phyloP scores from a whole-genome alignment of 352 stramenopile species.

The Phytophthora europaea region DNA sequence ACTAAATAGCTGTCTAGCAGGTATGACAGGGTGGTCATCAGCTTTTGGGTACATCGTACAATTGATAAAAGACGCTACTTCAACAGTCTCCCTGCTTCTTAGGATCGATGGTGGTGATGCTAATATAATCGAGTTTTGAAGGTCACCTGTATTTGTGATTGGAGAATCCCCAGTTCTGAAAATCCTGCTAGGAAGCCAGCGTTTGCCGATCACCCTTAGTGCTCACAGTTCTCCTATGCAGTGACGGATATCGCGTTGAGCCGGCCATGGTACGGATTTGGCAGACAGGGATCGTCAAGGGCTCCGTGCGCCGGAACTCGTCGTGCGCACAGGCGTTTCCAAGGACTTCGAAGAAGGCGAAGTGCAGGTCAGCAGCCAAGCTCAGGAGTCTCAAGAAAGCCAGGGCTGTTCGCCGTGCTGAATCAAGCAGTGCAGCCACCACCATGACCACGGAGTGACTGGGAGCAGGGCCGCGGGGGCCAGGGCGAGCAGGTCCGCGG shows the following conservation, averaged over 20 bases:
- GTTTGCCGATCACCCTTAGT: background rate
- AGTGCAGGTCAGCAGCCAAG: background rate
- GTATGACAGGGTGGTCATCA: too few species aligned
- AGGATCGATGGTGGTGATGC: background rate
- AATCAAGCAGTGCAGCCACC: background rate
- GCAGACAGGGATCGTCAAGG: background rate
- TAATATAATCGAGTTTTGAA: background rate
- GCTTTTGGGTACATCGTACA: too few species aligned
- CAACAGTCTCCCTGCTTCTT: background rate
- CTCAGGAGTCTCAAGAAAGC: background rate
- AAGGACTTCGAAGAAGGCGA: background rate
- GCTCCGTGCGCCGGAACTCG: background rate
- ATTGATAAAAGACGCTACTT: conserved; percentile 2
- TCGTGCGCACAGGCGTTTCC: background rate
- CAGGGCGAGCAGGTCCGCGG: too few species aligned
- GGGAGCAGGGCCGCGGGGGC: background rate
- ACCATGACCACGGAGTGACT: too few species aligned
- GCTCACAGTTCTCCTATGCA: background rate
- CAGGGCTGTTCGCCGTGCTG: background rate
- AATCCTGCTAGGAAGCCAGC: background rate
- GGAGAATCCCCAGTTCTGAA: background rate
- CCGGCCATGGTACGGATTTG: background rate
- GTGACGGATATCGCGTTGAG: background rate
- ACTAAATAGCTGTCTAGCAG: too few species aligned
- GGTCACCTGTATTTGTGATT: background rate